These are phyloP conservation scores for Chloranthus sessilifolius DNA, from an alignment of 164 flowering plant species.

Conservation along the genomic window DNA sequence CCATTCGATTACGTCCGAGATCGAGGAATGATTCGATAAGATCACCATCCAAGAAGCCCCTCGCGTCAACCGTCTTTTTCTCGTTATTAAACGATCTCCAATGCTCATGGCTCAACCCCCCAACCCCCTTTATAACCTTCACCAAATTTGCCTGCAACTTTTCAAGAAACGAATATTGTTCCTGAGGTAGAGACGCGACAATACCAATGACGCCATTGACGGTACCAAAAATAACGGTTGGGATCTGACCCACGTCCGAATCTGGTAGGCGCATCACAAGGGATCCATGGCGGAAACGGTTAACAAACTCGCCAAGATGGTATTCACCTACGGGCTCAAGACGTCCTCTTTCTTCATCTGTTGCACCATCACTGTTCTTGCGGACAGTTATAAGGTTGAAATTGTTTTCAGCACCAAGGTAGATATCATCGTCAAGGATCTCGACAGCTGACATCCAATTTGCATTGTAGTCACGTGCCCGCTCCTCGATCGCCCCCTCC, in stretches of 20 bases:
- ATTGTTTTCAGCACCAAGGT: constrained; percentile 90
- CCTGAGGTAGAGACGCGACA: constrained; percentile 83
- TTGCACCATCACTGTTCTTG: constrained; percentile 93
- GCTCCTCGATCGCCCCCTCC: constrained; percentile 96
- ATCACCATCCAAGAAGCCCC: constrained; percentile 88
- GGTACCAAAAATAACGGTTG: constrained; percentile 86
- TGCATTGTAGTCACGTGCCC: constrained; percentile 94
- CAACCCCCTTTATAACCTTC: constrained; percentile 89
- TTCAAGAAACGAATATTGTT: constrained; percentile 74
- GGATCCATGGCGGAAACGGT: constrained; percentile 88
- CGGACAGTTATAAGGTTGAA: constrained; percentile 84
- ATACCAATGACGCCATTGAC: constrained; percentile 91
- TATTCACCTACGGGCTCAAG: constrained; percentile 92
- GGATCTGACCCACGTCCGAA: constrained; percentile 91
- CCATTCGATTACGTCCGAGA: constrained; percentile 76
- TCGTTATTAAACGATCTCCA: constrained; percentile 94
- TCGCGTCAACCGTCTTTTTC: constrained; percentile 78
- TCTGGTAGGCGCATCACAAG: constrained; percentile 95
- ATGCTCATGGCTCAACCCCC: constrained; percentile 93
- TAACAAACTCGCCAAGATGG: constrained; percentile 93
- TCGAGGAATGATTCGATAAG: constrained; percentile 94
- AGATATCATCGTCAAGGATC: constrained; percentile 88
- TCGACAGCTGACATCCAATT: constrained; percentile 99
- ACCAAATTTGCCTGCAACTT: constrained; percentile 77
- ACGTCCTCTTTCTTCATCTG: constrained; percentile 92